Evolutionary conservation across 345 rosid genomes (phyloP).

Genomic region (Gossypium australe): DNA sequence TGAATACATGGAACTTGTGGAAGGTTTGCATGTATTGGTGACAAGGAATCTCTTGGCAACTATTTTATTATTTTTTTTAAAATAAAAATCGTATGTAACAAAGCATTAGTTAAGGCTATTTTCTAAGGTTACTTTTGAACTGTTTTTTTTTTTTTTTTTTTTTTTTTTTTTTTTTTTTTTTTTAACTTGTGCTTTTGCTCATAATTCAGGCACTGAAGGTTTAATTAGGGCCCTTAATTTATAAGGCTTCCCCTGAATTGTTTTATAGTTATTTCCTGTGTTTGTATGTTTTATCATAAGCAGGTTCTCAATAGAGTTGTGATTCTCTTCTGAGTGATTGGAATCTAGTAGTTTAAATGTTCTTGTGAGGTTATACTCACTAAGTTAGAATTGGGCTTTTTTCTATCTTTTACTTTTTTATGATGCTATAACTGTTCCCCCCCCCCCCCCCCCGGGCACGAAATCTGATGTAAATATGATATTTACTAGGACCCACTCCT

Average conservation of each 20-base stretch:
- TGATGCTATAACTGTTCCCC: background rate
- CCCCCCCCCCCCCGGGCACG: too few relatives aligned
- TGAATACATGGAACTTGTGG: background rate
- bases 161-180: background rate
- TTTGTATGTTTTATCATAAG: background rate
- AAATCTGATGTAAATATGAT: background rate
- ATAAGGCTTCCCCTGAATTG: background rate
- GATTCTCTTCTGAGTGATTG: background rate
- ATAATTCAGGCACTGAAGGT: background rate
- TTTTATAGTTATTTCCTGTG: background rate
- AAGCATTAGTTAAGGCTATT: background rate
- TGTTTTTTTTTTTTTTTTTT: background rate
- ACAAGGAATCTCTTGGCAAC: background rate
- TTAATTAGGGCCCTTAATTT: background rate
- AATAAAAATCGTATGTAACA: background rate
- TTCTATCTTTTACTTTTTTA: too few relatives aligned
- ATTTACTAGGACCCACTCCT: background rate
- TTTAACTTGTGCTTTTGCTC: background rate
- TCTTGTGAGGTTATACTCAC: background rate
- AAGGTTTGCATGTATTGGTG: background rate
- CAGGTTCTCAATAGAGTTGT: background rate
- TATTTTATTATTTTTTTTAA: background rate
- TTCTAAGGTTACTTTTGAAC: background rate
- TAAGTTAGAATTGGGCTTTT: background rate
- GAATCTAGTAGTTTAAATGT: slow-evolving; percentile 1